A percentile compares a stretch with the other conserved stretches of the same genome.
Evolutionary conservation across 225 moss, liverwort and hornwort genomes (phyloP).

Genomic region (Sphagnum contortum): DNA sequence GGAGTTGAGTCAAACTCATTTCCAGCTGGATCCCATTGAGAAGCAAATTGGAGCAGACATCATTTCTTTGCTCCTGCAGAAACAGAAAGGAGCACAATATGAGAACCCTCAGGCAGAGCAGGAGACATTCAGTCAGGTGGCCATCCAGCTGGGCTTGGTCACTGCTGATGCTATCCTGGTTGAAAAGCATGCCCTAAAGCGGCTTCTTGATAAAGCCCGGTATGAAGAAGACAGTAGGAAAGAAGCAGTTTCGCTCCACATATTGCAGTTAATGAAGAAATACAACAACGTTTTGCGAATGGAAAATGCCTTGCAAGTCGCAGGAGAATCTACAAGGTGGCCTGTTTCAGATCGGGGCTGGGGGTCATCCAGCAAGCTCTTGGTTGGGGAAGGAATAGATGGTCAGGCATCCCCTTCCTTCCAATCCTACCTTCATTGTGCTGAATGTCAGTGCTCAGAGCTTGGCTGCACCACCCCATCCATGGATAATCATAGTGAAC

Average conservation of each 20-base stretch:
- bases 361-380: conserved; percentile 33
- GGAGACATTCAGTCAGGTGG: conserved; percentile 66
- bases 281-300: conserved; percentile 51
- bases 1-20: conserved; percentile 44
- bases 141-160: conserved; percentile 44
- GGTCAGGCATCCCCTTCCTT: conserved; percentile 26
- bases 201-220: conserved; percentile 51
- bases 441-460: conserved; percentile 47
- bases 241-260: conserved; percentile 56
- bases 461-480: conserved; percentile 22
- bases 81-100: conserved; percentile 64
- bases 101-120: conserved; percentile 74
- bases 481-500: conserved; percentile 29
- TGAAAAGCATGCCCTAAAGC: conserved; percentile 60
- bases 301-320: conserved; percentile 18
- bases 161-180: conserved; percentile 49
- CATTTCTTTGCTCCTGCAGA: conserved; percentile 67
- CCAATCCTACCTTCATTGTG: conserved; percentile 22
- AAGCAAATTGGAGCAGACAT: conserved; percentile 72
- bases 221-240: conserved; percentile 70
- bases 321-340: conserved; percentile 32
- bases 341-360: conserved; percentile 45
- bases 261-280: conserved; percentile 63
- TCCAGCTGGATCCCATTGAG: conserved; percentile 57
- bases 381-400: conserved; percentile 24